Conservation (phyloP, 495 filamentous ascomycete genomes). For the Pseudomonodictys pantanalensis region DNA sequence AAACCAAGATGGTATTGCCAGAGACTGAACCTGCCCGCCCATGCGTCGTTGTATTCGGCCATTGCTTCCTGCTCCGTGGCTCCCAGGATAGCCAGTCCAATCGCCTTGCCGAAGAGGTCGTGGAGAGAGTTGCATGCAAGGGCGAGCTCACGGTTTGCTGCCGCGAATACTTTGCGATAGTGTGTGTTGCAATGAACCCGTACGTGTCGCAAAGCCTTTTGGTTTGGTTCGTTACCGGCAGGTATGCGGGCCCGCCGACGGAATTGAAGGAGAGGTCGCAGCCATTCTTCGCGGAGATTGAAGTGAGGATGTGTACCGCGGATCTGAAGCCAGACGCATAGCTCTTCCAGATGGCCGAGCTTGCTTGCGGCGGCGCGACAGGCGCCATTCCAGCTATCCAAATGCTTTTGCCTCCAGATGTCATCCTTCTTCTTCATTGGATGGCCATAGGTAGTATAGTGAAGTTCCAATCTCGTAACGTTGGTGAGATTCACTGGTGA, state of each 20-base stretch:
- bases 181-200: slow-evolving; percentile 10
- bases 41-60: slow-evolving; percentile 15
- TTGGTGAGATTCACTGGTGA: slow-evolving; percentile 3
- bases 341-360: slow-evolving; percentile 2
- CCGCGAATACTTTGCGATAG: neutral
- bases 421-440: neutral
- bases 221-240: neutral
- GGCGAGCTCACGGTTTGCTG: neutral
- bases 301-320: slow-evolving; percentile 3
- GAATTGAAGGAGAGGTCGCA: slow-evolving; percentile 21
- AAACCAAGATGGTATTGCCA: slow-evolving; percentile 26
- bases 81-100: slow-evolving; percentile 19
- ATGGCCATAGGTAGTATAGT: slow-evolving; percentile 18
- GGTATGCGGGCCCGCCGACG: slow-evolving; percentile 1
- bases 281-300: slow-evolving; percentile 11
- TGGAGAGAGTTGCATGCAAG: slow-evolving; percentile 18
- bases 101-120: slow-evolving; percentile 18
- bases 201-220: slow-evolving; percentile 2
- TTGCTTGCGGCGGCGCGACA: slow-evolving; percentile 9
- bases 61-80: slow-evolving; percentile 15
- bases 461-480: slow-evolving; percentile 18
- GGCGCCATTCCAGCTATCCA: neutral
- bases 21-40: slow-evolving; percentile 8
- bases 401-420: slow-evolving; percentile 13
- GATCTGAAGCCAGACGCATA: slow-evolving; percentile 20